Base-by-base conservation (phyloP, 2,329 filamentous ascomycete genomes). In the Colletotrichum sp. region DNA sequence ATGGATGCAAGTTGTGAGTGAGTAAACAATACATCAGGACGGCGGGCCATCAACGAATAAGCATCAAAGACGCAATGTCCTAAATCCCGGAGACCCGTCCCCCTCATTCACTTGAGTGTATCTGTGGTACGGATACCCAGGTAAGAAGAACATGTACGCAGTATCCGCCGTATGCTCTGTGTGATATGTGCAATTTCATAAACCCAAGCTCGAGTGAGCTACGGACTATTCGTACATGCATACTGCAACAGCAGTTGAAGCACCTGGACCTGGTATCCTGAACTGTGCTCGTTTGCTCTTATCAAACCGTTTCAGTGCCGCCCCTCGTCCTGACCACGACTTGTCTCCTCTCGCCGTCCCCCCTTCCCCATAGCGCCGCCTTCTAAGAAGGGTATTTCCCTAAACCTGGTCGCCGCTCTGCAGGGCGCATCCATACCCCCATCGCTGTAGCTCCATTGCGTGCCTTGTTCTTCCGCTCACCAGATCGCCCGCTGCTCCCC, bases 401-500 rank as follows among this genome's bases (percentile, higher is more conserved):
- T 72, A 76, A 72, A 76, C 72, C 72, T 72, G 58, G 75, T 76
- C 72, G 65, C 63, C 71, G 32, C 55, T 52, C 57, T 77, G 75
- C 75, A 77, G 75, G 75, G 72, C 75, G 36, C 73, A 77, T 69
- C 72, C 75, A 76, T 76, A 77, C 75, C 74, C 64, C 38, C 68
- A 76, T 77, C 75, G 76, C 80, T 78, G 78, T 75, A 71, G 74
- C 66, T 76, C 74, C 74, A 75, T 67, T 75, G 36, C 71, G 60
- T 76, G 71, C 73, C 72, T 75, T 76, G 74, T 76, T 76, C 74
- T 76, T 76, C 74, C 71, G 73, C 70, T 80, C 81, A 81, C 82
- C 80, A 84, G 83, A 85, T 84, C 83, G 81, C 80, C 80, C 79
- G 81, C 80, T 81, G 78, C 77, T 79, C 81, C 82, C 80, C 81